Percentiles rank a stretch among this genome's conserved stretches.
phyloP scores from a whole-genome alignment of 495 filamentous ascomycete genomes.

The Xylaria curta region DNA sequence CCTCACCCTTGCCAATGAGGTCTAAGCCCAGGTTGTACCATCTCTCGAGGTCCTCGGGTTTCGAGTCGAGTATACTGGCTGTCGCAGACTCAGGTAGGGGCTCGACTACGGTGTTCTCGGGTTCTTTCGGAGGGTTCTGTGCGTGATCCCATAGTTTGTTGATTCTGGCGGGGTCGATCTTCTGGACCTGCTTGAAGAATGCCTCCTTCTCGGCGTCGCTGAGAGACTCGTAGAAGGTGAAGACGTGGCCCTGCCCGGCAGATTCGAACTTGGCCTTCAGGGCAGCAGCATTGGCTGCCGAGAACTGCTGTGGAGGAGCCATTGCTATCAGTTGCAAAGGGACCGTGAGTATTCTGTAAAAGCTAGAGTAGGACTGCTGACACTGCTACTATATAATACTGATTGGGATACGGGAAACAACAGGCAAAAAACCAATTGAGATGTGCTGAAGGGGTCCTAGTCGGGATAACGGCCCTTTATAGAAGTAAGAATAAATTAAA shows the following conservation, averaged over 20 bases:
- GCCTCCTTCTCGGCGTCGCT: slow-evolving; percentile 71
- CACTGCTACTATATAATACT: slow-evolving; percentile 10
- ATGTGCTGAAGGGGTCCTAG: background rate
- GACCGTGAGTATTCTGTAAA: background rate
- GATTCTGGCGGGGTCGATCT: slow-evolving; percentile 81
- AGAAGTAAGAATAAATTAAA: slow-evolving; percentile 7
- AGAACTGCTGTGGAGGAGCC: slow-evolving; percentile 66
- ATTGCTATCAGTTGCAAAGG: slow-evolving; percentile 24
- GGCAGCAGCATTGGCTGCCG: slow-evolving; percentile 71
- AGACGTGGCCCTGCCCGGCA: slow-evolving; percentile 87
- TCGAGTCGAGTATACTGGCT: slow-evolving; percentile 91
- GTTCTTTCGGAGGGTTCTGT: slow-evolving; percentile 73
- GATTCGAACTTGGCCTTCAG: slow-evolving; percentile 79
- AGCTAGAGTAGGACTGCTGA: background rate
- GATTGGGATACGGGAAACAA: background rate
- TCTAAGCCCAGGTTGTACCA: slow-evolving; percentile 90
- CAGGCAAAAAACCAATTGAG: slow-evolving; percentile 18
- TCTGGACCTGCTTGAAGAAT: slow-evolving; percentile 80
- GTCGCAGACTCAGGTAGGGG: slow-evolving; percentile 88
- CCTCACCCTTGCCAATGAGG: slow-evolving; percentile 85
- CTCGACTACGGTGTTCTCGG: slow-evolving; percentile 70
- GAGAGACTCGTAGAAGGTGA: slow-evolving; percentile 87
- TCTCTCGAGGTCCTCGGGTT: slow-evolving; percentile 74
- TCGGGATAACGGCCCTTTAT: slow-evolving; percentile 19
- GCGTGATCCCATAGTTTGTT: slow-evolving; percentile 83